Evolutionary conservation across 176 grass and related monocot species (phyloP).

Genomic region (Oryza rufipogon): DNA sequence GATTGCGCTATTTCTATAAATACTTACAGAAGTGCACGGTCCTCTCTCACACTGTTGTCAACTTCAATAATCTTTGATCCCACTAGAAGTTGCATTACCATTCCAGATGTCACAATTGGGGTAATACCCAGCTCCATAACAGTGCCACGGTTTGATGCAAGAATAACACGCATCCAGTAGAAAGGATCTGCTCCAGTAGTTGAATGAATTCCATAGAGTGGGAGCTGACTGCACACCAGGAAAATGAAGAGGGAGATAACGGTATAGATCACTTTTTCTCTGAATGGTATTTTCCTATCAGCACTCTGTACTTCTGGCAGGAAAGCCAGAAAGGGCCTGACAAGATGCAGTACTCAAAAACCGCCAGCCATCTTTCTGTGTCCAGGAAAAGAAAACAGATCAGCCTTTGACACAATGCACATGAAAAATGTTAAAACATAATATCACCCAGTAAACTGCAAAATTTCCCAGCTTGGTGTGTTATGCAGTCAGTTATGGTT

Average conservation of each 20-base stretch:
- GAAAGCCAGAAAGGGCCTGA: slow-evolving; percentile 77
- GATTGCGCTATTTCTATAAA: not conserved
- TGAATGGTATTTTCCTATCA: slow-evolving; percentile 77
- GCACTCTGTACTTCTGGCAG: slow-evolving; percentile 81
- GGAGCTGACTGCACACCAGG: slow-evolving; percentile 79
- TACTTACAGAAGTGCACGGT: slow-evolving; percentile 80
- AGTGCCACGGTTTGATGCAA: slow-evolving; percentile 79
- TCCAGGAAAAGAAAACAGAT: not conserved
- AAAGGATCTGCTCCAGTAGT: slow-evolving; percentile 77
- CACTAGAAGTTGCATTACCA: slow-evolving; percentile 78
- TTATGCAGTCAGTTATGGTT: too few species aligned
- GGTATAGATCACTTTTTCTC: slow-evolving; percentile 81
- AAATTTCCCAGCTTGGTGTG: not conserved
- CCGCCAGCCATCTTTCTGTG: slow-evolving; percentile 62
- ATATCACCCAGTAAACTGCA: not conserved
- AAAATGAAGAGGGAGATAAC: slow-evolving; percentile 83
- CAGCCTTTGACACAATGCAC: not conserved
- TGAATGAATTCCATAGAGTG: slow-evolving; percentile 79
- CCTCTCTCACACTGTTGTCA: slow-evolving; percentile 77
- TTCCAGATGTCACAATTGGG: slow-evolving; percentile 76
- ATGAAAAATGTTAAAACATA: not conserved
- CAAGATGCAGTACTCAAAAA: slow-evolving; percentile 71
- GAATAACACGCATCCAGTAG: slow-evolving; percentile 91
- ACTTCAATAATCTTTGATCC: slow-evolving; percentile 84
- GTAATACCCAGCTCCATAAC: slow-evolving; percentile 90